Evolutionary conservation across 1,284 basidiomycete genomes (phyloP).

Genomic region (Schizophyllum amplum): DNA sequence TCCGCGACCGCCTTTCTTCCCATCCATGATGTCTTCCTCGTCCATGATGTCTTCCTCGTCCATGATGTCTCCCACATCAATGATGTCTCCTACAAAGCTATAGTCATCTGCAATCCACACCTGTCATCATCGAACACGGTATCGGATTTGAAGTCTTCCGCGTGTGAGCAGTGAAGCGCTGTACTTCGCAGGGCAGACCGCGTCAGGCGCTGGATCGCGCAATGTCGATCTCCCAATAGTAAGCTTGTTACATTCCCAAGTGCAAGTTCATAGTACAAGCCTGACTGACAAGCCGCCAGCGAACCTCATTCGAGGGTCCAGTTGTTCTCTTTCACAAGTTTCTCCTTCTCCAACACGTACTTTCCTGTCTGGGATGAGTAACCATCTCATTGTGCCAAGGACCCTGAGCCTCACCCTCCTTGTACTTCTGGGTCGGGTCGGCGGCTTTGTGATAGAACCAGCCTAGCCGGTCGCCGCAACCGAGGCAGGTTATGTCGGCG

Average conservation of each 20-base stretch:
- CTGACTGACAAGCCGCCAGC: too few relatives aligned
- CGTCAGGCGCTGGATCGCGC: too few relatives aligned
- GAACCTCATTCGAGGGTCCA: too few relatives aligned
- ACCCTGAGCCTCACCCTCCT: constrained; percentile 53
- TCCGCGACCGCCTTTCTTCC: neutral
- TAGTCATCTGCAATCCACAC: too few relatives aligned
- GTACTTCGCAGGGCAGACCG: too few relatives aligned
- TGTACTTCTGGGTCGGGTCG: constrained; percentile 78
- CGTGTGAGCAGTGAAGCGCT: too few relatives aligned
- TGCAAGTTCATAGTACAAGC: too few relatives aligned
- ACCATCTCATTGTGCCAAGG: neutral
- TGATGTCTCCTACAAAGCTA: neutral
- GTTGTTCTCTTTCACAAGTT: constrained; percentile 71
- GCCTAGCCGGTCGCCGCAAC: constrained; percentile 71
- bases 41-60: neutral
- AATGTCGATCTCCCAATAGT: too few relatives aligned
- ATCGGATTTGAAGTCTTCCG: too few relatives aligned
- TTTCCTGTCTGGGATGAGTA: constrained; percentile 44
- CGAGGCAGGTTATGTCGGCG: constrained; percentile 70
- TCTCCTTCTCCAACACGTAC: constrained; percentile 77
- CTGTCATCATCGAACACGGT: too few relatives aligned
- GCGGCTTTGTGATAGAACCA: constrained; percentile 83
- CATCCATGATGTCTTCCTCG: neutral
- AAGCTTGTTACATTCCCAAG: too few relatives aligned
- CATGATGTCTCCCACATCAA: neutral